Evolutionary conservation across 73 alveolate genomes (phyloP).

Genomic region (Breviolum minutum): DNA sequence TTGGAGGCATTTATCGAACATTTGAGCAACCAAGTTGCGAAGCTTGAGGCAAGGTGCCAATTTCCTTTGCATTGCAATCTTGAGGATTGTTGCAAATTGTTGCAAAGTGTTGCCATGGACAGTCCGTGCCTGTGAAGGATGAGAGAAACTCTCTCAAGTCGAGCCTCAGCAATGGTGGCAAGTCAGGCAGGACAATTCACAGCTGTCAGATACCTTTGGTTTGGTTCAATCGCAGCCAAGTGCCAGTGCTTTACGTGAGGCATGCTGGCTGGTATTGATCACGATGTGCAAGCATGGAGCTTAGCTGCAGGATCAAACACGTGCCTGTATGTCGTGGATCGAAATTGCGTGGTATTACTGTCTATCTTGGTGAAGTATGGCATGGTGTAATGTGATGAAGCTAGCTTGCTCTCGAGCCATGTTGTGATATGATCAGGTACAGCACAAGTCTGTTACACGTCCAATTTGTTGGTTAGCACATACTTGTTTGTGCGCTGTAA

Average conservation of each 20-base stretch:
- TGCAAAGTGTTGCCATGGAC: neutral
- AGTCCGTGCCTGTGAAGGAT: neutral
- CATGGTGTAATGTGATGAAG: too few relatives aligned
- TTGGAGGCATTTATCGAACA: constrained; percentile 39
- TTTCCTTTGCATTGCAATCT: neutral
- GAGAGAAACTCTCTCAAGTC: constrained; percentile 41
- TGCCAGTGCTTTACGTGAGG: neutral
- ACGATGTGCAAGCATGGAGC: neutral
- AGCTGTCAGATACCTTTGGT: neutral
- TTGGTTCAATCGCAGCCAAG: neutral
- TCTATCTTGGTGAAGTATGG: too few relatives aligned
- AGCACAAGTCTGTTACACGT: too few relatives aligned
- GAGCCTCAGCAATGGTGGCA: constrained; percentile 33
- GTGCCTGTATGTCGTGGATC: too few relatives aligned
- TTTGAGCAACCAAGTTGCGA: constrained; percentile 37
- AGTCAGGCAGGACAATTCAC: neutral
- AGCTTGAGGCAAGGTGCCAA: neutral
- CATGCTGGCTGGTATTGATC: constrained; percentile 1
- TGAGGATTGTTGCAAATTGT: neutral
- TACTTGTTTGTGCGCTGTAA: too few relatives aligned
- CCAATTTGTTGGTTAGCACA: too few relatives aligned
- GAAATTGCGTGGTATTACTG: too few relatives aligned
- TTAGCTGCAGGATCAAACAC: neutral
- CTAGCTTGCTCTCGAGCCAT: too few relatives aligned
- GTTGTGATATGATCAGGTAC: too few relatives aligned